Conservation (phyloP, 2,329 filamentous ascomycete genomes). For the Diaporthe citrichinensis region DNA sequence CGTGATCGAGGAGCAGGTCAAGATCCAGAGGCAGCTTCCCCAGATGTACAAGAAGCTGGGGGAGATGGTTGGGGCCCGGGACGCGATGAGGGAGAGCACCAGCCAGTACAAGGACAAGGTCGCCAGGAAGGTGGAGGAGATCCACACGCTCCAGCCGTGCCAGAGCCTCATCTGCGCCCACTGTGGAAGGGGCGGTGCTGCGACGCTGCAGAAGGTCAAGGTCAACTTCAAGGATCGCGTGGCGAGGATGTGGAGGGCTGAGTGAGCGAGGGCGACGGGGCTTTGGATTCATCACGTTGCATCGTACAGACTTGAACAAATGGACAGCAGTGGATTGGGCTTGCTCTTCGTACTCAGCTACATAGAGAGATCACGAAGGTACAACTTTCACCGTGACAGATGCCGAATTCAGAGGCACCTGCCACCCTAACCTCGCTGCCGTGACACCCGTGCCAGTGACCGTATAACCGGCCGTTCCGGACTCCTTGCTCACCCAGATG, state of each 20-base stretch:
- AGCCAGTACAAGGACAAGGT: constrained; percentile 10
- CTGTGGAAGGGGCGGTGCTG: constrained; percentile 5
- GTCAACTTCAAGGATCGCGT: constrained; percentile 11
- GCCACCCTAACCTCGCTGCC: constrained; percentile 48
- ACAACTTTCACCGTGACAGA: constrained; percentile 42
- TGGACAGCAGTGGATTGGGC: not conserved
- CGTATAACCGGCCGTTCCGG: constrained; percentile 46
- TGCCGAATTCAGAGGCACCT: constrained; percentile 46
- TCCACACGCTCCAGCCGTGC: constrained; percentile 36
- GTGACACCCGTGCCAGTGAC: constrained; percentile 44
- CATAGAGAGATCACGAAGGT: constrained; percentile 6
- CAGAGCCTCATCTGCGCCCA: constrained; percentile 28
- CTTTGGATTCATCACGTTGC: not conserved
- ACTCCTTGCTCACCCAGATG: constrained; percentile 53
- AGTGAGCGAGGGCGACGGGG: not conserved
- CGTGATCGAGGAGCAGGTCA: constrained; percentile 32
- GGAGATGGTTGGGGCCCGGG: not conserved
- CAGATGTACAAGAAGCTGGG: constrained; percentile 20
- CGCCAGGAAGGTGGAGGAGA: constrained; percentile 35
- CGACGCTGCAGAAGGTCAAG: constrained; percentile 7
- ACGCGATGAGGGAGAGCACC: not conserved
- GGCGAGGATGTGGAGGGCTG: not conserved
- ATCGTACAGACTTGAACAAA: not conserved
- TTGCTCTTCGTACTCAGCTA: not conserved
- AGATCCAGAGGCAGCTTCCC: constrained; percentile 14